These are phyloP conservation scores for Cucumis sativus DNA, from an alignment of 306 rosid genomes.

Conservation along the genomic window Cucumber_9930_V3 NC_026660.2:24200001-24200500, in stretches of 20 bases:
- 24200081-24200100: slow-evolving; percentile 72
- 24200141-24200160: slow-evolving; percentile 11
- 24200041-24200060: neutral
- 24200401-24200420: slow-evolving; percentile 15
- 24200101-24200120: slow-evolving; percentile 91
- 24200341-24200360: slow-evolving; percentile 24
- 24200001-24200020: slow-evolving; percentile 36
- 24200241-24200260: slow-evolving; percentile 44
- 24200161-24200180: slow-evolving; percentile 7
- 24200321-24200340: slow-evolving; percentile 30
- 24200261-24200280: slow-evolving; percentile 75
- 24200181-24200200: slow-evolving; percentile 14
- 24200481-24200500: slow-evolving; percentile 27
- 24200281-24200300: slow-evolving; percentile 54
- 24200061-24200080: slow-evolving; percentile 43
- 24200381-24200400: slow-evolving; percentile 58
- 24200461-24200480: slow-evolving; percentile 41
- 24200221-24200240: neutral
- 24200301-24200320: slow-evolving; percentile 34
- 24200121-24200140: slow-evolving; percentile 18
- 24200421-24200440: slow-evolving; percentile 55
- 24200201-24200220: neutral
- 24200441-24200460: slow-evolving; percentile 54
- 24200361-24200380: slow-evolving; percentile 20
- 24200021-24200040: slow-evolving; percentile 11